Conservation (phyloP, 2,329 filamentous ascomycete species). For the Trichoderma sp. region DNA sequence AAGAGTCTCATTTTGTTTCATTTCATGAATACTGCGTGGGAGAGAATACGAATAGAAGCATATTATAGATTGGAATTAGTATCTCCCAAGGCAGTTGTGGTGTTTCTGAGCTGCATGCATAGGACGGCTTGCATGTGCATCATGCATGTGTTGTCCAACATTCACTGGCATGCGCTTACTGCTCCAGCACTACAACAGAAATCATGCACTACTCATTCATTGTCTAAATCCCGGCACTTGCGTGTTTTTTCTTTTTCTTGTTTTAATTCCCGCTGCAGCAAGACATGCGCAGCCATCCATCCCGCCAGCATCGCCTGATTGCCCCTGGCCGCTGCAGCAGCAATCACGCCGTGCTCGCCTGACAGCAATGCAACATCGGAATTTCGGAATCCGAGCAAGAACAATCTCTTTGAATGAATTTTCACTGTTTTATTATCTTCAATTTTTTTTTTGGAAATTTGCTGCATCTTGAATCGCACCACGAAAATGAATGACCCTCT, state of each 20-base stretch:
- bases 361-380: neutral
- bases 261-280: neutral
- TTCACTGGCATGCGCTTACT: neutral
- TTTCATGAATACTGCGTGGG: neutral
- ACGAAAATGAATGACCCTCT: neutral
- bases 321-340: neutral
- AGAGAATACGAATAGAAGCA: neutral
- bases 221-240: neutral
- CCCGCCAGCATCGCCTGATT: constrained; percentile 15
- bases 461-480: neutral
- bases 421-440: neutral
- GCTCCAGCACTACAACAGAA: neutral
- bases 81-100: no score
- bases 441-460: no score
- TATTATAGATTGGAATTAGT: no score
- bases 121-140: neutral
- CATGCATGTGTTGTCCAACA: constrained; percentile 1
- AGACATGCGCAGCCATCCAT: neutral
- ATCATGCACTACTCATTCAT: neutral
- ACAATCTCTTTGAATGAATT: neutral
- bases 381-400: neutral
- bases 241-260: neutral
- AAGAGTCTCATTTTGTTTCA: neutral
- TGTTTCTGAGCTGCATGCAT: neutral
- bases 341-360: neutral